These are phyloP conservation scores for Geopyxis carbonaria DNA, from an alignment of 495 filamentous ascomycete species.

Conservation along the genomic window DNA sequence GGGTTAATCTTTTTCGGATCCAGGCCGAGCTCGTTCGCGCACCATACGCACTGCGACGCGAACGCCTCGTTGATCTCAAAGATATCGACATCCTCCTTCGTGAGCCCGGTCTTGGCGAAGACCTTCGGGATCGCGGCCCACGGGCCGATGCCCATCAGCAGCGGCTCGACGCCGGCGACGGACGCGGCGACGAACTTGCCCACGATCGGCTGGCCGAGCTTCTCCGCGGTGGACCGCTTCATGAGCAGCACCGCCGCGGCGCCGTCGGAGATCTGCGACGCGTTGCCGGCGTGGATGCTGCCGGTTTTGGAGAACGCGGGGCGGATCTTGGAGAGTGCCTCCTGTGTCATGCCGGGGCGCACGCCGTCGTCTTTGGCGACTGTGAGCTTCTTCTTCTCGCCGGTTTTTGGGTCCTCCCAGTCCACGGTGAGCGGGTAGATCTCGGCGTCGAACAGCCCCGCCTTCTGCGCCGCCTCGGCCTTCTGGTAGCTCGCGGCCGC, in stretches of 20 bases:
- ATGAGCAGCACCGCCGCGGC: constrained; percentile 90
- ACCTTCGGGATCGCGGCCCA: constrained; percentile 93
- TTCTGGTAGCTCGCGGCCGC: constrained; percentile 82
- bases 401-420: constrained; percentile 73
- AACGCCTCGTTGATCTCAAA: constrained; percentile 99
- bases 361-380: constrained; percentile 82
- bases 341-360: constrained; percentile 65
- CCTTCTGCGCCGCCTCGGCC: constrained; percentile 67
- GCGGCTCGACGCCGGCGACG: constrained; percentile 74
- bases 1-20: constrained; percentile 78
- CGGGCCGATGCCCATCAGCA: constrained; percentile 91
- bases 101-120: constrained; percentile 68
- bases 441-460: constrained; percentile 82
- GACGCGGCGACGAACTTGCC: constrained; percentile 77
- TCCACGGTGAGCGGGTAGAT: constrained; percentile 74
- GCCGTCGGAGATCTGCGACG: constrained; percentile 86
- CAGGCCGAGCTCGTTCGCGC: constrained; percentile 70
- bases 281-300: constrained; percentile 89
- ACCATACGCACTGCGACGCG: constrained; percentile 87
- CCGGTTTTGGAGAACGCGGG: constrained; percentile 85
- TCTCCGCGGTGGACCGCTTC: constrained; percentile 82
- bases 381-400: constrained; percentile 66
- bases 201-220: constrained; percentile 70
- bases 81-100: constrained; percentile 84
- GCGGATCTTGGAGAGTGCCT: constrained; percentile 74